Evolutionary conservation across 305 asterid genomes (phyloP).

Genomic region (Fraxinus sp.): DNA sequence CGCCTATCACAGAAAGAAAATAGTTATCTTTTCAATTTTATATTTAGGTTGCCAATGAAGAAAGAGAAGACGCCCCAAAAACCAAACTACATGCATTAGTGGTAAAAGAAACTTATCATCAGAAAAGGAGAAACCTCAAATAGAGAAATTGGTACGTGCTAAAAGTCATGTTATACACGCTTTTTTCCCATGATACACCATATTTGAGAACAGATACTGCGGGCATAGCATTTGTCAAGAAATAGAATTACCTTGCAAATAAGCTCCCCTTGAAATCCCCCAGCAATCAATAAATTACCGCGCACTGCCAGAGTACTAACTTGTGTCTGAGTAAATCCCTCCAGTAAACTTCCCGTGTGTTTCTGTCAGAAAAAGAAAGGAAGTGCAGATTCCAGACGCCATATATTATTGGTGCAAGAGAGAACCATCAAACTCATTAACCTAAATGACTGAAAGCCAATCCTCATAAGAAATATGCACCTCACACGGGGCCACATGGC

Average conservation of each 20-base stretch:
- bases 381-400: neutral
- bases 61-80: neutral
- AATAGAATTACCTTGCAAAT: slow-evolving; percentile 51
- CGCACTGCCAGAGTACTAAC: slow-evolving; percentile 63
- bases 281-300: slow-evolving; percentile 56
- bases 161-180: neutral
- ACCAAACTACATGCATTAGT: neutral
- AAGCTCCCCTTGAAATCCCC: slow-evolving; percentile 67
- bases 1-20: neutral
- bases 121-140: neutral
- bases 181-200: neutral
- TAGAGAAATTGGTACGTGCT: neutral
- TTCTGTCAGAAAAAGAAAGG: slow-evolving; percentile 30
- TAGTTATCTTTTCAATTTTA: neutral
- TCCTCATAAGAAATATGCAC: slow-evolving; percentile 32
- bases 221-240: slow-evolving; percentile 4
- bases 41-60: neutral
- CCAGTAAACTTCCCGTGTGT: slow-evolving; percentile 58
- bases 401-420: neutral
- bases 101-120: neutral
- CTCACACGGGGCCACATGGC: slow-evolving; percentile 63
- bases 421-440: neutral
- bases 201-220: neutral
- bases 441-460: slow-evolving; percentile 3
- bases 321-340: slow-evolving; percentile 65